Base-by-base conservation (phyloP, 2,329 filamentous ascomycete genomes). In the Botryotinia narcissicola region DNA sequence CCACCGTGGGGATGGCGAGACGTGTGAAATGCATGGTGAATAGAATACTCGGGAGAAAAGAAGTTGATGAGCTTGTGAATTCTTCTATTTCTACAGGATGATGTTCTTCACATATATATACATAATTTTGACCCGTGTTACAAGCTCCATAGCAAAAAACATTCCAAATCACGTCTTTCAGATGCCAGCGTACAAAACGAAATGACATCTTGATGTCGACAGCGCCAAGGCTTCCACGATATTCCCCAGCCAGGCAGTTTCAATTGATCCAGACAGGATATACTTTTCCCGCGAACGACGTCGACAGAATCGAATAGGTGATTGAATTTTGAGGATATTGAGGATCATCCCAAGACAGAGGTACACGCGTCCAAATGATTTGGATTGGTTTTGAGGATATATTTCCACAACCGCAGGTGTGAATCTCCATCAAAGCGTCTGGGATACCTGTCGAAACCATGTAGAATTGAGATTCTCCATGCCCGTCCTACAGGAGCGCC, bases 11-110 rank as follows among this genome's bases (percentile, higher is more conserved):
- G 25, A 64, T 40, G 40, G 44, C 46, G 20, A 71, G 70, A 71
- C 20, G 44, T 71, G 40, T 37, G n/a, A 64, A 71, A 71, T 71
- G 70, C 70, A 71, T 71, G 70, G 14, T 68, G 32, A 25, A 57
- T n/a, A 68, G 22, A 57, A 42, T 35, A 22, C 62, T 37, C 29
- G 14, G 29, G 29, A 66, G 44, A 16, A 48, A 66, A 48, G 62
- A 37, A 25, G 44, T 12, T 32, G 29, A 66, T 48, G 62, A 48
- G 62, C 29, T 66, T 48, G 29, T 35, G 22, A 1, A 35, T 48
- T 64, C 62, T 66, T 66, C 22, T 46, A 16, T 66, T 48, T 66
- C 35, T 57, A 29, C 22, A 68, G 25, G 48, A 54, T 5, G 29
- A 57, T 6, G 4, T 29, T 57, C 66, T 69, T 40, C 35, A 32